Evolutionary conservation across 306 rosid species (phyloP).

Genomic region (Medicago truncatula): MtrunA17r5.0-ANR NC_053046.1:7058501-7059000

Average conservation of each 20-base stretch:
- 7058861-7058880: neutral
- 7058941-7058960: neutral
- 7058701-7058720: neutral
- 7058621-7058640: slow-evolving; percentile 90
- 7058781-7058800: neutral
- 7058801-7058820: neutral
- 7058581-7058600: slow-evolving; percentile 96
- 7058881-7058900: neutral
- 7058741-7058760: no score
- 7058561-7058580: slow-evolving; percentile 89
- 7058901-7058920: neutral
- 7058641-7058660: slow-evolving; percentile 44
- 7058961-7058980: neutral
- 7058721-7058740: no score
- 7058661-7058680: slow-evolving; percentile 32
- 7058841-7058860: neutral
- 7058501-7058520: slow-evolving; percentile 24
- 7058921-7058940: neutral
- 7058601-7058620: slow-evolving; percentile 79
- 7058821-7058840: neutral
- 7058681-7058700: slow-evolving; percentile 11
- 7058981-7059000: neutral
- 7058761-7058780: no score
- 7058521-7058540: slow-evolving; percentile 47
- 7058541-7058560: slow-evolving; percentile 80